Conservation (phyloP, 1,284 basidiomycete species). For the Nidula niveotomentosa region DNA sequence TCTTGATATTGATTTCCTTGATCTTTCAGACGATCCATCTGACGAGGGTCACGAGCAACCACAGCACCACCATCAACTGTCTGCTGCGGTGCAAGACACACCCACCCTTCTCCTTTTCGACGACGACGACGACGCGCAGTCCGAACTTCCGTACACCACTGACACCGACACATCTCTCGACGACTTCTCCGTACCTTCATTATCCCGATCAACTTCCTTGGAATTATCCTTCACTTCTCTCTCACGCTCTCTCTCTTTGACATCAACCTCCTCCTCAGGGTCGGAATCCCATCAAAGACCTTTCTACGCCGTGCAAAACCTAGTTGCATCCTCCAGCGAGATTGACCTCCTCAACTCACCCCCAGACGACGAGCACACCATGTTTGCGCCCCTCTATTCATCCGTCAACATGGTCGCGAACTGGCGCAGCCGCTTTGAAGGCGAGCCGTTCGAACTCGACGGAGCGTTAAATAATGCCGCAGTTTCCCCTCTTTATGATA, state of each 20-base stretch:
- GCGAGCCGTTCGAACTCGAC: constrained; percentile 8
- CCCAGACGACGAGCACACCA: constrained; percentile 15
- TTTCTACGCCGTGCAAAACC: constrained; percentile 3
- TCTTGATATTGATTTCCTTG: constrained; percentile 2
- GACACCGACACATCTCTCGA: constrained; percentile 10
- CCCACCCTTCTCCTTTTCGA: no score
- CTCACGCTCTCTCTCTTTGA: constrained; percentile 6
- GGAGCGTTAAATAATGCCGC: constrained; percentile 4
- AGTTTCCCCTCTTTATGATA: constrained; percentile 8
- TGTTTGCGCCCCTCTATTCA: constrained; percentile 13
- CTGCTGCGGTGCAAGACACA: no score
- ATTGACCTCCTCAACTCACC: constrained; percentile 20
- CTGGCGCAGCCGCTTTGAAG: constrained; percentile 8
- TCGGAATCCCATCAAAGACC: neutral
- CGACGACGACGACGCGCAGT: neutral
- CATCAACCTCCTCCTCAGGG: constrained; percentile 3
- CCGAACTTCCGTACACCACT: constrained; percentile 1
- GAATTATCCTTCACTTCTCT: constrained; percentile 8
- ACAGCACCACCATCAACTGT: no score
- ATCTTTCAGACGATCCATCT: neutral
- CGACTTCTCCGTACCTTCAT: constrained; percentile 5
- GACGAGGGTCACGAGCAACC: neutral
- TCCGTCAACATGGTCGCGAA: constrained; percentile 14
- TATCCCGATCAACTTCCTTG: constrained; percentile 9
- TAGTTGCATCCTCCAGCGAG: constrained; percentile 13